phyloP scores from a whole-genome alignment of 2,329 filamentous ascomycete genomes.

The Alternaria novae-zelandiae region DNA sequence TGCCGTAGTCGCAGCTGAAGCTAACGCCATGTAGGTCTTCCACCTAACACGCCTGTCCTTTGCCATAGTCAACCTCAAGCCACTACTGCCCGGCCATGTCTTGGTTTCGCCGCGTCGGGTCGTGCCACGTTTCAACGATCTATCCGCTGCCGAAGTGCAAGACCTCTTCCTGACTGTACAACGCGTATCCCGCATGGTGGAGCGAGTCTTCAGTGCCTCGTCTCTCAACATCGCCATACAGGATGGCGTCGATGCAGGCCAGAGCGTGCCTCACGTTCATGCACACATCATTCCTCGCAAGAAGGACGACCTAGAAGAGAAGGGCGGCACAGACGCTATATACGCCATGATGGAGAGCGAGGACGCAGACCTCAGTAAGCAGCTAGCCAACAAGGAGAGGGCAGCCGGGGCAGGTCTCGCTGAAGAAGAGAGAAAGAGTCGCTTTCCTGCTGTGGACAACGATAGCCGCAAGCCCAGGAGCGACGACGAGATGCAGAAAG shows the following conservation, averaged over 20 bases:
- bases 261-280: conserved; percentile 93
- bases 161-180: conserved; percentile 92
- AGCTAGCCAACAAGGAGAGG: conserved; percentile 67
- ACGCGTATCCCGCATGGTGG: conserved; percentile 77
- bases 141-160: conserved; percentile 72
- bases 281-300: conserved; percentile 85
- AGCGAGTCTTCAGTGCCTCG: conserved; percentile 66
- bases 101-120: conserved; percentile 78
- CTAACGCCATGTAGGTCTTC: conserved; percentile 71
- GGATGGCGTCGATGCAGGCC: conserved; percentile 86
- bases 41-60: conserved; percentile 79
- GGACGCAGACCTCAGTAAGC: conserved; percentile 80
- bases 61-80: conserved; percentile 94
- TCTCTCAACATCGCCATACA: conserved; percentile 96
- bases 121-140: conserved; percentile 76
- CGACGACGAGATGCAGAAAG: conserved; percentile 77
- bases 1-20: background rate
- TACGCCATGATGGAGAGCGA: conserved; percentile 85
- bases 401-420: conserved; percentile 35
- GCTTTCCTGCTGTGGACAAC: conserved; percentile 73
- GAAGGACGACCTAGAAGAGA: conserved; percentile 63
- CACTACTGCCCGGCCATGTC: conserved; percentile 89
- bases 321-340: conserved; percentile 71
- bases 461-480: conserved; percentile 68
- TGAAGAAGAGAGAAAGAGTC: conserved; percentile 52